Evolutionary conservation across 495 filamentous ascomycete species (phyloP), one percentile per base, ranked within the genome.

Genomic region (Xylaria scruposa): DNA sequence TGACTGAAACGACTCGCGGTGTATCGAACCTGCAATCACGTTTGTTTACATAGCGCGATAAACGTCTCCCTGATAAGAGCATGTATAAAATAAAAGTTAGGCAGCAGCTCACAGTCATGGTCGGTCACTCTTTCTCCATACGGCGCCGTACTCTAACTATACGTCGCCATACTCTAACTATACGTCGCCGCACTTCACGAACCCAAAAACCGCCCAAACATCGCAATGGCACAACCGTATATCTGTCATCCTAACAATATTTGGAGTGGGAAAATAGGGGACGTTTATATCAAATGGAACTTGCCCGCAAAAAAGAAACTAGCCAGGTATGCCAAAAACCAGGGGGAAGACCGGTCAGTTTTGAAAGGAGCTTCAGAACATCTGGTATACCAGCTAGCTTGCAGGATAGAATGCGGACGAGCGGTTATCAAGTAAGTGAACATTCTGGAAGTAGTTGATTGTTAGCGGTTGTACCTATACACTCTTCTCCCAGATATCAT

Each of bases 361-460:
- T 29, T 63, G 4, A 63, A 63, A 63, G 38, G 10, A 26, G 12
- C 29, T 44, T 17, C 60, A 33, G 60, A 63, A 21, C 60, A 63
- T 3, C 29, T 63, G n/a, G 44, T 44, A 17, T 63, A 29, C 60
- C 8, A 13, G 60, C 38, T 63, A 15, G 60, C 60, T 44, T 38
- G 15, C 60, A 63, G 17, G 60, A 29, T 63, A 17, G 36, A 21
- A 15, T 13, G 36, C 60, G 44, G 29, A 63, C 19, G 60, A 44
- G 36, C 21, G 21, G 31, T 44, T 44, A 44, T 63, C 15, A 63
- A 44, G 60, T 63, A 44, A 44, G 60, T 63, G 44, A 17, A 24
- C 24, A 6, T 21, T 29, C 10, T 42, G 4, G 13, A 29, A 63
- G 29, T n/a, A 63, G 4, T 63, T 63, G 0, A 12, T 44, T 15